Base-by-base conservation (phyloP, 352 stramenopile species). In the Aphanomyces stellatus region DNA sequence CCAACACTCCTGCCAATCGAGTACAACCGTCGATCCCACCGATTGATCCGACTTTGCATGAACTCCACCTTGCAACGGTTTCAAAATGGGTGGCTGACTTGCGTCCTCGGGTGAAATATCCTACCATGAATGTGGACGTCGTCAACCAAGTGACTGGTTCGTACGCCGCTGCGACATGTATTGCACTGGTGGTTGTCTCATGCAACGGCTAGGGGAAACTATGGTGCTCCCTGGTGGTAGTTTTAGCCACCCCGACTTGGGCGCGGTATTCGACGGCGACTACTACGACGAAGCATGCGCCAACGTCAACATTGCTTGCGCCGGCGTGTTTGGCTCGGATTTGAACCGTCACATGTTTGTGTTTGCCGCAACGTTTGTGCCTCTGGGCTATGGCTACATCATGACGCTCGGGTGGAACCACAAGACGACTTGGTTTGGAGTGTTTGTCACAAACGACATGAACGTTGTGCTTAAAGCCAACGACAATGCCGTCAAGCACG, bases 261-360 rank as follows among this genome's bases (percentile, higher is more conserved):
- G 59, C 7, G 19, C 42, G 15, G 57, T 33, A 13, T 40, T 65
- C 15, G 59, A 65, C 3, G 59, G 59, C 30, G 40, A 65, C 31
- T 65, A 65, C 46, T 65, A 65, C 3, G 59, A 25, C 25, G 59
- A 61, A 13, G 15, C 27, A 6, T 24, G 41, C n/a, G n/a, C 19
- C n/a, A 17, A 25, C 15, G 22, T 11, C 11, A 25, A 37, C 10
- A n/a, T 53, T 3, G 25, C 31, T 10, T 53, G n/a, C n/a, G 42
- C 31, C 6, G 59, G 59, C 17, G 19, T 10, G 27, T 65, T 56
- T n/a, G 17, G 13, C 13, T 17, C 41, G 5, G 22, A 41, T 7
- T 30, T 65, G 35, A 33, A 10, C 46, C 57, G 34, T 17, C 30
- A 24, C 35, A 65, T 56, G 30, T 65, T 65, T 65, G 59, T 55